phyloP scores from a whole-genome alignment of 768 basidiomycete genomes.

The Leccinum aurantiacum region DNA sequence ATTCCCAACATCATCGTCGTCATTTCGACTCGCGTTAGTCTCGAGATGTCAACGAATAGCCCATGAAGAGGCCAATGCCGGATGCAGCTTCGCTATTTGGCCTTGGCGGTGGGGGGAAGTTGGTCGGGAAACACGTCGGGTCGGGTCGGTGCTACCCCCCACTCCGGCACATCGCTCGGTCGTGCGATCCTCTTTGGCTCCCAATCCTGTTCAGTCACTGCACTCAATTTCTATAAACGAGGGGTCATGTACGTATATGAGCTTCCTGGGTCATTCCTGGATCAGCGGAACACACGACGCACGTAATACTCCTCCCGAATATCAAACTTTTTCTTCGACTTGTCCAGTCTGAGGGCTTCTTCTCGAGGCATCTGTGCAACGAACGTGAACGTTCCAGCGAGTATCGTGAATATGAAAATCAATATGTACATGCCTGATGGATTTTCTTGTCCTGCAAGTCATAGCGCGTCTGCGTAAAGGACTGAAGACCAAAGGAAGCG shows the following conservation, averaged over 20 bases:
- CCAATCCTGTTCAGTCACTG: slow-evolving; percentile 69
- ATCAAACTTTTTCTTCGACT: slow-evolving; percentile 78
- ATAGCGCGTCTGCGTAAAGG: slow-evolving; percentile 88
- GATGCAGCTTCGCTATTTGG: slow-evolving; percentile 2
- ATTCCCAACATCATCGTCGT: not conserved
- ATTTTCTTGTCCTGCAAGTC: slow-evolving; percentile 84
- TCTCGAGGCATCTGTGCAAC: slow-evolving; percentile 63
- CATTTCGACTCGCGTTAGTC: not conserved
- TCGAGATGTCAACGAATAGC: not conserved
- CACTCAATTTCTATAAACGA: slow-evolving; percentile 53
- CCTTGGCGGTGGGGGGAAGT: slow-evolving; percentile 7
- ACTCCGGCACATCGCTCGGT: slow-evolving; percentile 87
- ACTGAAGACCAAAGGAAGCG: slow-evolving; percentile 79
- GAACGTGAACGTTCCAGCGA: not conserved
- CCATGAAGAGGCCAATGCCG: not conserved
- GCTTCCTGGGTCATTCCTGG: not conserved
- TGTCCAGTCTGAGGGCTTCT: slow-evolving; percentile 72
- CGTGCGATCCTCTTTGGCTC: slow-evolving; percentile 83
- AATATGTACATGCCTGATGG: slow-evolving; percentile 49
- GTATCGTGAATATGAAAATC: not conserved
- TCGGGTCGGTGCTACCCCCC: slow-evolving; percentile 77
- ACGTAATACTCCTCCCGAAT: slow-evolving; percentile 96
- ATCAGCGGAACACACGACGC: slow-evolving; percentile 37
- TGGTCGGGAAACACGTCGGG: slow-evolving; percentile 27
- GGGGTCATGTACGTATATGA: not conserved